Evolutionary conservation across 345 rosid species (phyloP).

Genomic region (Mercurialis annua): DNA sequence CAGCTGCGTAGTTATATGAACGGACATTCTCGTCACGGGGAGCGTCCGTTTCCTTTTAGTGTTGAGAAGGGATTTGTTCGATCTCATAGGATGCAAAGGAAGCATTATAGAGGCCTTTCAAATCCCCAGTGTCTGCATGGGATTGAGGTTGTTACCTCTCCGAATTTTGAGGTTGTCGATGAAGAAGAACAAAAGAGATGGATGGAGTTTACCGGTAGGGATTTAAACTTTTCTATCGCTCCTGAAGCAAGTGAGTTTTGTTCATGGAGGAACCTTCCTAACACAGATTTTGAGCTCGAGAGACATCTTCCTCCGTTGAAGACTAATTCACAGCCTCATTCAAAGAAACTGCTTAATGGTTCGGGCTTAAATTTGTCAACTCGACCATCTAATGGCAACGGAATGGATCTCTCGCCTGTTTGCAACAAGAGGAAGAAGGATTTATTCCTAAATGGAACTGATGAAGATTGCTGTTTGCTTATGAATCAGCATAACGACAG

Average conservation of each 20-base stretch:
- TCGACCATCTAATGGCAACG: slow-evolving; percentile 16
- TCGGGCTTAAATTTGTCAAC: slow-evolving; percentile 30
- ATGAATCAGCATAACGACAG: slow-evolving; percentile 19
- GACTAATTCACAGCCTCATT: slow-evolving; percentile 9
- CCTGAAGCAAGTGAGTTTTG: slow-evolving; percentile 24
- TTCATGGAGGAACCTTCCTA: slow-evolving; percentile 30
- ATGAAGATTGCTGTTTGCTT: slow-evolving; percentile 24
- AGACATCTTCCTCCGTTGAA: slow-evolving; percentile 20
- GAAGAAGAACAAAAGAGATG: slow-evolving; percentile 28
- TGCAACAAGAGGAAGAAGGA: slow-evolving; percentile 30
- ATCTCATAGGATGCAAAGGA: slow-evolving; percentile 97
- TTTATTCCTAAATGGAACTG: slow-evolving; percentile 18
- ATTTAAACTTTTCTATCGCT: slow-evolving; percentile 40
- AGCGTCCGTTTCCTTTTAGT: slow-evolving; percentile 80
- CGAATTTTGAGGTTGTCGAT: slow-evolving; percentile 45
- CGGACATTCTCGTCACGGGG: slow-evolving; percentile 97
- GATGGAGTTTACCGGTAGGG: slow-evolving; percentile 30
- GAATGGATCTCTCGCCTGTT: slow-evolving; percentile 25
- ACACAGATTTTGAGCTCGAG: slow-evolving; percentile 31
- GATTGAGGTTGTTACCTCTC: slow-evolving; percentile 68
- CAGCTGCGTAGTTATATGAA: slow-evolving; percentile 97
- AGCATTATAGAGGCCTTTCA: slow-evolving; percentile 93
- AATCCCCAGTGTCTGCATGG: slow-evolving; percentile 98
- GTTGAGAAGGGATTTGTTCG: slow-evolving; percentile 91
- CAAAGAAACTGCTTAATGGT: slow-evolving; percentile 28